Base-by-base conservation (phyloP, 2,329 filamentous ascomycete genomes). In the Cytospora chrysosperma region DNA sequence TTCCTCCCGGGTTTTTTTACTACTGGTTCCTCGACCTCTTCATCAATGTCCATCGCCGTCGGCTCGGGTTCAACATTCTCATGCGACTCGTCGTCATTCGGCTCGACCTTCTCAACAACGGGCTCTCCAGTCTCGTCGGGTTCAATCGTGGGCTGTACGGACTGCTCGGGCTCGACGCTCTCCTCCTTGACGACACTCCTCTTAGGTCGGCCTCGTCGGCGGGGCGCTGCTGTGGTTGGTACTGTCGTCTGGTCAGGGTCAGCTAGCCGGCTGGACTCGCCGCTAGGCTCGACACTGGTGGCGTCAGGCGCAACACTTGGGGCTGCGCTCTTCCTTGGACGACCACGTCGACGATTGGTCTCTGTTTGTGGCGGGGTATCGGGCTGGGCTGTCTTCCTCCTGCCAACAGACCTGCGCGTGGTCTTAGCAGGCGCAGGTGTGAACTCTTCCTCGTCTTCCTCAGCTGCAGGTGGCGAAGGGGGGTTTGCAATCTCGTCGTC, bases 371-470 rank as follows among this genome's bases (percentile, higher is more conserved):
- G 61, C 26, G 64, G 64, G 4, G 64, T 66, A 15, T 66, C 61
- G 34, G 58, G 57, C 50, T 59, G 64, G n/a, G 55, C 58, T 3
- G 61, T 66, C 50, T 64, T 77, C 54, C 80, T 76, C 24, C 75
- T 66, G 28, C 68, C 68, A 6, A 69, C 65, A 10, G 77, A 72
- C 59, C 74, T 76, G 57, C 76, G 75, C 9, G 58, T 58, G 64
- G 81, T 85, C 54, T 79, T 81, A 64, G 84, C 80, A 1, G 89
- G 84, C 55, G 89, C 89, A 2, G 92, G 92, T 52, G 89, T 90
- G 71, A 93, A 95, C 56, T 96, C 91, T 56, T 93, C 89, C 67
- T 91, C 90, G 56, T 79, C 82, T 4, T 89, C 85, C 30, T 89
- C 83, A 19, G 85, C 81, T 37, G 74, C 52, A 69, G 74, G 50